Percentiles rank a stretch among this genome's conserved stretches.
These are phyloP conservation scores for Penicillium sp. DNA, from an alignment of 2,329 filamentous ascomycete genomes.

Conservation along the genomic window DNA sequence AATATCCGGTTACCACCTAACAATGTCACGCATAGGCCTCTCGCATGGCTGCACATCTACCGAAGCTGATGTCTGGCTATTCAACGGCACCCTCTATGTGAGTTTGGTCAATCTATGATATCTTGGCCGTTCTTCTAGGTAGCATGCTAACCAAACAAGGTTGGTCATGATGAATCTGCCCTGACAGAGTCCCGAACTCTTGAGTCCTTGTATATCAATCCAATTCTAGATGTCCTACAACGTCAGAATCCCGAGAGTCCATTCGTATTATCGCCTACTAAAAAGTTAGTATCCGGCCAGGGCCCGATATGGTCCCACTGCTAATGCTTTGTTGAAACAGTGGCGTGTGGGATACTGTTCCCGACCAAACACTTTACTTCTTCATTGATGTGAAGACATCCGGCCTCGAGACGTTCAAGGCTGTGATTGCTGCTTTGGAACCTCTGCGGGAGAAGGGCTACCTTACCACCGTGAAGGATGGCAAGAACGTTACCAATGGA, in stretches of 20 bases:
- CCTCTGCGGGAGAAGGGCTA: constrained; percentile 57
- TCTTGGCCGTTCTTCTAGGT: not conserved
- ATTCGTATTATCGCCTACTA: constrained; percentile 51
- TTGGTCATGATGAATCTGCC: constrained; percentile 57
- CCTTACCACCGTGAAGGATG: constrained; percentile 53
- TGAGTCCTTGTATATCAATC: constrained; percentile 59
- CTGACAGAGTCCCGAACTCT: constrained; percentile 56
- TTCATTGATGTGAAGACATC: constrained; percentile 65
- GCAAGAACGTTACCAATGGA: constrained; percentile 47
- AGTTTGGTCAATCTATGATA: constrained; percentile 7
- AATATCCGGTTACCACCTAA: constrained; percentile 12
- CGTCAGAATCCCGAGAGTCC: constrained; percentile 56
- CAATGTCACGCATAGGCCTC: constrained; percentile 44
- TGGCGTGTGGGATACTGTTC: constrained; percentile 60
- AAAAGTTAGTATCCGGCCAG: constrained; percentile 42
- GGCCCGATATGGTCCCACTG: not conserved
- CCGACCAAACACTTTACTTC: constrained; percentile 61
- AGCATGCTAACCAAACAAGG: constrained; percentile 34
- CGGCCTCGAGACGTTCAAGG: constrained; percentile 56
- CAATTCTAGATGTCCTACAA: constrained; percentile 56
- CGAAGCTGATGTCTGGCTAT: constrained; percentile 63
- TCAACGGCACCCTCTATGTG: constrained; percentile 57
- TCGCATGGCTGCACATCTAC: constrained; percentile 58
- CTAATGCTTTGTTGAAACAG: constrained; percentile 23
- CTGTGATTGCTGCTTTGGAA: constrained; percentile 56